Evolutionary conservation across 441 rosid species (phyloP).

Genomic region (Adansonia madagascariensis): DNA sequence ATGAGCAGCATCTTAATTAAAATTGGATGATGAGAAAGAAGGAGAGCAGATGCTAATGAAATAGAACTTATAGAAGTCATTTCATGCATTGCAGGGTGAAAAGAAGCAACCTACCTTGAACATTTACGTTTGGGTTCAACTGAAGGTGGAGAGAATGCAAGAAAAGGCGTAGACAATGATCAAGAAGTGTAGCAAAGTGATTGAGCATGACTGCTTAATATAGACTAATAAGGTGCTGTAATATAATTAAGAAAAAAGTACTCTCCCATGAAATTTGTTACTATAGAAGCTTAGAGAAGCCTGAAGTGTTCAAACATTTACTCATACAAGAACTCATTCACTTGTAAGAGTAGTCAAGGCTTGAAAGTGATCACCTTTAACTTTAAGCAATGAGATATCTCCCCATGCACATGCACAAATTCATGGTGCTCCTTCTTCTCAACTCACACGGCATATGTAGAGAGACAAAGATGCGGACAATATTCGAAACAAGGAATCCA

Average conservation of each 20-base stretch:
- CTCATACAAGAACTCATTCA: background rate
- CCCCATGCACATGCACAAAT: slow-evolving; percentile 17
- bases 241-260: background rate
- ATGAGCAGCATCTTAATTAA: background rate
- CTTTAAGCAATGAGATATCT: slow-evolving; percentile 14
- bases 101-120: slow-evolving; percentile 19
- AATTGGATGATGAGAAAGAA: background rate
- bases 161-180: background rate
- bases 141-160: slow-evolving; percentile 1
- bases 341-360: too few species aligned
- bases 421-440: slow-evolving; percentile 27
- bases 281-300: background rate
- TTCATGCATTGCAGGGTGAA: slow-evolving; percentile 1
- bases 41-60: background rate
- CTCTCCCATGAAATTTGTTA: background rate
- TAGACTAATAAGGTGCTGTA: background rate
- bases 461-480: background rate
- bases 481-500: slow-evolving; percentile 31
- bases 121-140: background rate
- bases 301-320: slow-evolving; percentile 15
- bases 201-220: slow-evolving; percentile 5
- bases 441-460: slow-evolving; percentile 14
- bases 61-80: background rate
- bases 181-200: background rate
- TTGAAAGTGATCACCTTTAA: background rate